Conservation (phyloP, 2,329 filamentous ascomycete genomes). For the Fusarium penzigii region DNA sequence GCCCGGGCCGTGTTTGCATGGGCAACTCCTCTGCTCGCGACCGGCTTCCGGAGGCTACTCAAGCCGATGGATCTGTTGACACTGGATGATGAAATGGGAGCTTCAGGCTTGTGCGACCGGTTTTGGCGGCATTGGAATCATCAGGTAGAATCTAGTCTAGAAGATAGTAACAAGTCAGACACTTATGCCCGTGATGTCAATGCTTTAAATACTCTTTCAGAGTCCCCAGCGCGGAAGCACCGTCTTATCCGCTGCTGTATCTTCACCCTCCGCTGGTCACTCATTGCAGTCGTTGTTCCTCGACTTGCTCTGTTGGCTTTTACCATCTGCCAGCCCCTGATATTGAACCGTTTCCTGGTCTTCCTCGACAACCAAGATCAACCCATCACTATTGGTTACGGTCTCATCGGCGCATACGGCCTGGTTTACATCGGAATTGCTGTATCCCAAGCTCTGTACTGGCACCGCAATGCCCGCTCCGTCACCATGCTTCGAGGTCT, state of each 20-base stretch:
- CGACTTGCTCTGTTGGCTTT: conserved; percentile 36
- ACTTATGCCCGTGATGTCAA: conserved; percentile 12
- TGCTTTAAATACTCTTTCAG: conserved; percentile 22
- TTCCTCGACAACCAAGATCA: conserved; percentile 31
- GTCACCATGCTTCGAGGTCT: conserved; percentile 34
- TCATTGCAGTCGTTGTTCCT: conserved; percentile 34
- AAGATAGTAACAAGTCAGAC: not conserved
- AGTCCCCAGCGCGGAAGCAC: conserved; percentile 17
- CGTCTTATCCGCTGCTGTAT: conserved; percentile 32
- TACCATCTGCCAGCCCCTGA: conserved; percentile 39
- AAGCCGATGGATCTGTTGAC: conserved; percentile 36
- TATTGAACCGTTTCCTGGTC: conserved; percentile 36
- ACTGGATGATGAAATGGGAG: conserved; percentile 36
- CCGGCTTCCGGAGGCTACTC: conserved; percentile 38
- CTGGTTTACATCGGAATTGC: conserved; percentile 35
- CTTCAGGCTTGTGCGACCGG: conserved; percentile 29
- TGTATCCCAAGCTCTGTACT: conserved; percentile 33
- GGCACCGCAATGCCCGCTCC: conserved; percentile 34
- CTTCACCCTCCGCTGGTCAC: conserved; percentile 29
- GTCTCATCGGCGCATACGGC: conserved; percentile 35
- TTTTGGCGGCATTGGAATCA: conserved; percentile 34
- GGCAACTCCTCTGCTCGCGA: conserved; percentile 39
- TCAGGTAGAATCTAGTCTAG: not conserved
- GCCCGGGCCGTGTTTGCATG: conserved; percentile 41
- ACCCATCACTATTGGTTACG: conserved; percentile 30